Evolutionary conservation across 306 rosid genomes (phyloP).

Genomic region (Sicyos baderoa): DNA sequence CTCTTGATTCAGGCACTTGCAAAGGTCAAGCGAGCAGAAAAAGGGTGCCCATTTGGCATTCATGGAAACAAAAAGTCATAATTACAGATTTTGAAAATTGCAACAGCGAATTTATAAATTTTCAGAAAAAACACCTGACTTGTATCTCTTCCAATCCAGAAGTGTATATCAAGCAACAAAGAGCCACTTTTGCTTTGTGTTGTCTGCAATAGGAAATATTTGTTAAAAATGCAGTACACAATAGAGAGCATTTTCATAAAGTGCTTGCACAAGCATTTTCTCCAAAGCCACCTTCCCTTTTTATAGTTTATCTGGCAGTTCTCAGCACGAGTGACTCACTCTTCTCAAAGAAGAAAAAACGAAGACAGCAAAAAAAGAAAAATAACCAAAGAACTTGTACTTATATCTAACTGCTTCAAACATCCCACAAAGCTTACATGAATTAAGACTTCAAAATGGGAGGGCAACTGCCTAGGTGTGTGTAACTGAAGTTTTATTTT

Average conservation of each 20-base stretch:
- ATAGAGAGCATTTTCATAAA: not conserved
- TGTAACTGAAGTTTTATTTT: not conserved
- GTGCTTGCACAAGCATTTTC: not conserved
- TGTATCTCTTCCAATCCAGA: constrained; percentile 97
- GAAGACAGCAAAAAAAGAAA: not conserved
- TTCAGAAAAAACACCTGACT: constrained; percentile 63
- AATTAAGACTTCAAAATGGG: not conserved
- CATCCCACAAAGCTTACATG: not conserved
- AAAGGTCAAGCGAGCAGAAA: not conserved
- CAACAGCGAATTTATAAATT: not conserved
- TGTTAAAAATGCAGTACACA: not conserved
- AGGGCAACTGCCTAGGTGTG: not conserved
- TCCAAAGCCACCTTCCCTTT: not conserved
- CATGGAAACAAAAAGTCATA: not conserved
- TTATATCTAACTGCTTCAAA: constrained; percentile 8
- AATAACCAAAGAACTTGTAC: not conserved
- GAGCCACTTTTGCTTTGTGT: constrained; percentile 76
- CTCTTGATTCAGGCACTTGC: not conserved
- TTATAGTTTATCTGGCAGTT: not conserved
- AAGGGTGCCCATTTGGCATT: not conserved
- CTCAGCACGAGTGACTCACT: not conserved
- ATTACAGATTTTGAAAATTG: not conserved
- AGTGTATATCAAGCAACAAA: constrained; percentile 69
- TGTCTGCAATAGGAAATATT: constrained; percentile 41
- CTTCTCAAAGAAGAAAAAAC: not conserved